A percentile compares a stretch with the other conserved stretches of the same genome.
phyloP scores from a whole-genome alignment of 2,329 filamentous ascomycete species.

The Tolypocladium guangdongense region DNA sequence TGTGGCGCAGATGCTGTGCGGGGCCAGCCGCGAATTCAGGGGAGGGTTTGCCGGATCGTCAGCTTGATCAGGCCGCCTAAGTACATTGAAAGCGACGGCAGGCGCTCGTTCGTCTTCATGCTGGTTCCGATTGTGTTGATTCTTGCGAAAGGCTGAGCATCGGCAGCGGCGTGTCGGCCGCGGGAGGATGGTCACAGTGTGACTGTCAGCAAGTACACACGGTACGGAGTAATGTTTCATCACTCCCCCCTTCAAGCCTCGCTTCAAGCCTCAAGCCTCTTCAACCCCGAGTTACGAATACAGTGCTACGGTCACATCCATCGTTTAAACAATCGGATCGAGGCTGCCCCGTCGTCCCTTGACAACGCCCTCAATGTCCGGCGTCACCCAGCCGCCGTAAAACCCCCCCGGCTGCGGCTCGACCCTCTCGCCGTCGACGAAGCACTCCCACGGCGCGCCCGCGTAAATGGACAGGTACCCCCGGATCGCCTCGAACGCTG shows the following conservation, averaged over 20 bases:
- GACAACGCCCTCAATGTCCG: constrained; percentile 43
- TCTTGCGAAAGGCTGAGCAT: background rate
- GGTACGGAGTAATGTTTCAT: no score
- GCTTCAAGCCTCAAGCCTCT: no score
- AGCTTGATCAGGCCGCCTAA: background rate
- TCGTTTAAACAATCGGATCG: constrained; percentile 25
- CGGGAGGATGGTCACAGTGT: no score
- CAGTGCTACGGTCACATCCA: no score
- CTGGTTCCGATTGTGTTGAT: no score
- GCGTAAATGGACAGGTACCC: constrained; percentile 49
- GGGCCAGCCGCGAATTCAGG: background rate
- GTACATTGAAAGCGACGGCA: background rate
- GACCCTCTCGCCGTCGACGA: constrained; percentile 49
- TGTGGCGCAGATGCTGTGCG: background rate
- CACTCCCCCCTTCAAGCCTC: no score
- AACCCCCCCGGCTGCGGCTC: constrained; percentile 50
- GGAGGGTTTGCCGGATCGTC: background rate
- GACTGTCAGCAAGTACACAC: no score
- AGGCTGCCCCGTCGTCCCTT: constrained; percentile 30
- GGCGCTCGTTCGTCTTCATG: background rate
- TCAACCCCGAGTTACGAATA: no score
- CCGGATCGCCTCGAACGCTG: constrained; percentile 39
- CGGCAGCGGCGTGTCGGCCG: no score
- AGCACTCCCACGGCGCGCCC: constrained; percentile 47
- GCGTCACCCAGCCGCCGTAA: constrained; percentile 54